A percentile compares a stretch with the other conserved stretches of the same genome.
phyloP scores from a whole-genome alignment of 495 filamentous ascomycete genomes.

The Penicillium parvum region DNA sequence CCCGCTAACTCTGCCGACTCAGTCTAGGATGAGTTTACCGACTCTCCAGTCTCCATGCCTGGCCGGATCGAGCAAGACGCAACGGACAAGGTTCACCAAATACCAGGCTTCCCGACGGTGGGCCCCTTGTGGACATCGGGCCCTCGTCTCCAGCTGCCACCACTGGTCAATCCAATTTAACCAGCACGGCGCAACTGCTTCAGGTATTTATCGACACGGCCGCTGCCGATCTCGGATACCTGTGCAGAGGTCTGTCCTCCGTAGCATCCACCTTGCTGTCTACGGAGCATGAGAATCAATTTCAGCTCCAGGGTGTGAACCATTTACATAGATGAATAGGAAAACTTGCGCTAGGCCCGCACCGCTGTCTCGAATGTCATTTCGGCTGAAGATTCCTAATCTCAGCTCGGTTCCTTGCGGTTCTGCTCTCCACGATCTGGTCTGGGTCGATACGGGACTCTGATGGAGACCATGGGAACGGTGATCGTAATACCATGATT shows the following conservation, averaged over 20 bases:
- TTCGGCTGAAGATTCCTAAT: conserved; percentile 39
- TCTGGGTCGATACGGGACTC: conserved; percentile 27
- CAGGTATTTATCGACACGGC: conserved; percentile 28
- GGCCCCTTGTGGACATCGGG: conserved; percentile 18
- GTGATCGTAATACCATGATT: conserved; percentile 20
- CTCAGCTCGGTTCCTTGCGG: conserved; percentile 14
- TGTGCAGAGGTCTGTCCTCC: conserved; percentile 25
- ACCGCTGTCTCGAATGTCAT: conserved; percentile 15
- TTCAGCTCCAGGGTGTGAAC: too few species aligned
- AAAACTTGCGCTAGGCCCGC: conserved; percentile 9
- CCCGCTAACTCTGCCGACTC: conserved; percentile 21
- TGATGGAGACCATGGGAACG: conserved; percentile 20
- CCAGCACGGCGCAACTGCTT: conserved; percentile 11
- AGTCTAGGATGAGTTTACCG: conserved; percentile 8
- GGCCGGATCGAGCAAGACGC: conserved; percentile 7
- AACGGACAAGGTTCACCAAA: conserved; percentile 19
- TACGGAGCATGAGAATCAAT: background rate
- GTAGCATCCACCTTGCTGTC: background rate
- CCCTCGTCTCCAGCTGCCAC: conserved; percentile 9
- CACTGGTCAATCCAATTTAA: conserved; percentile 14
- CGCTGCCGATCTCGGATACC: conserved; percentile 37
- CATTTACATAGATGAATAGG: too few species aligned
- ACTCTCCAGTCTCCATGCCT: background rate
- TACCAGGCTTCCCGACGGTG: conserved; percentile 16
- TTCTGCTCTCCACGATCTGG: conserved; percentile 28